Conservation (phyloP, 768 basidiomycete species). For the Boletus speciosus region DNA sequence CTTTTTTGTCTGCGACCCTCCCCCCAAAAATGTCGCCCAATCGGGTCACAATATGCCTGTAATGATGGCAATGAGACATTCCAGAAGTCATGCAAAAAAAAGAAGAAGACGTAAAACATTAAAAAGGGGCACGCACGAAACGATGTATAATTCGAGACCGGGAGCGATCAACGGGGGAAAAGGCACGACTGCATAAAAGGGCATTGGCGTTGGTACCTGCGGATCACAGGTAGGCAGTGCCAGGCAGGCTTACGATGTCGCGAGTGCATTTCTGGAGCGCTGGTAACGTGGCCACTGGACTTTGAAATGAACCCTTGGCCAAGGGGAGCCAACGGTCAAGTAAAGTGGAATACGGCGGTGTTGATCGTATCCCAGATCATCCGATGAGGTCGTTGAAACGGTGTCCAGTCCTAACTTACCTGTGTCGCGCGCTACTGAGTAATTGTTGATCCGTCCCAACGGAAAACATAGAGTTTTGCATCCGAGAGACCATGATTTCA, state of each 20-base stretch:
- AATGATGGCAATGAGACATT: neutral
- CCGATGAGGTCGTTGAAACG: neutral
- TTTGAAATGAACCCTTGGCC: neutral
- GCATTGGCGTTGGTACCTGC: neutral
- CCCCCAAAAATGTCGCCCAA: neutral
- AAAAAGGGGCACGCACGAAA: neutral
- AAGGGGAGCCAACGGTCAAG: neutral
- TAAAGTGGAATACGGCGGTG: too few relatives aligned
- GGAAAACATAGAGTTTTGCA: too few relatives aligned
- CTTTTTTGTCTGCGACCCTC: neutral
- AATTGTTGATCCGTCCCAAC: neutral
- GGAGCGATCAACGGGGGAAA: neutral
- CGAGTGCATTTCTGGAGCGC: neutral
- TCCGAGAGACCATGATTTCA: neutral
- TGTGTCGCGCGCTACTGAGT: too few relatives aligned
- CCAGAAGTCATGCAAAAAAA: neutral
- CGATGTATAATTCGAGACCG: neutral
- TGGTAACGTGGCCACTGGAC: neutral
- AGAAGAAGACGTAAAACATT: too few relatives aligned
- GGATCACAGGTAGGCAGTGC: neutral
- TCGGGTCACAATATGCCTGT: too few relatives aligned
- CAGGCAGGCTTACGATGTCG: neutral
- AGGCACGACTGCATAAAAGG: neutral
- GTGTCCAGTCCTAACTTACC: too few relatives aligned
- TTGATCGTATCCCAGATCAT: neutral